Conservation (phyloP, 805 yeast species). For the Zygotorulaspora danielsina region DNA sequence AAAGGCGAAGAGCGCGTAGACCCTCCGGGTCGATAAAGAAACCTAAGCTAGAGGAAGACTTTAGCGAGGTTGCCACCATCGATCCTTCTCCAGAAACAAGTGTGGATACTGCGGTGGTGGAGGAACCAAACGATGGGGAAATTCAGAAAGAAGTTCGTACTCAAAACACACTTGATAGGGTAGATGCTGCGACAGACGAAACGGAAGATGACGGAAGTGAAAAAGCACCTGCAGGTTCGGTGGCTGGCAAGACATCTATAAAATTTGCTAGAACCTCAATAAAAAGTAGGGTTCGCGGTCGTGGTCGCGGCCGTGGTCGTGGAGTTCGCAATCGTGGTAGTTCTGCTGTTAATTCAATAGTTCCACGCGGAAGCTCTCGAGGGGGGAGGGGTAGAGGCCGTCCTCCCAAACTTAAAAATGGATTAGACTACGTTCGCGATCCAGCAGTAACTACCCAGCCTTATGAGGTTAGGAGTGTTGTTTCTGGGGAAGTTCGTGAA, state of each 20-base stretch:
- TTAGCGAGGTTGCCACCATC: slow-evolving; percentile 8
- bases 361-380: slow-evolving; percentile 7
- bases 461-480: slow-evolving; percentile 23
- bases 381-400: slow-evolving; percentile 25
- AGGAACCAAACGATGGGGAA: slow-evolving; percentile 3
- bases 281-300: slow-evolving; percentile 17
- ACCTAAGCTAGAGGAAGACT: slow-evolving; percentile 20
- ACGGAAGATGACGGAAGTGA: background rate
- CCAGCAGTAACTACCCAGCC: slow-evolving; percentile 21
- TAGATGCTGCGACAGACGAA: background rate
- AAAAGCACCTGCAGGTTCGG: background rate
- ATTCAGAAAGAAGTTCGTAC: slow-evolving; percentile 2
- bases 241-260: slow-evolving; percentile 28
- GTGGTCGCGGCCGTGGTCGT: slow-evolving; percentile 18
- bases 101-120: slow-evolving; percentile 1
- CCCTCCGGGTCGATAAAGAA: slow-evolving; percentile 21
- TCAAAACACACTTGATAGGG: slow-evolving; percentile 2
- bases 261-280: slow-evolving; percentile 25
- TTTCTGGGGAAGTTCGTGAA: slow-evolving; percentile 31
- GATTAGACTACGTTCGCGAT: slow-evolving; percentile 23
- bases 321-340: slow-evolving; percentile 16
- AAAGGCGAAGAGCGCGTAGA: slow-evolving; percentile 24
- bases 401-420: slow-evolving; percentile 22
- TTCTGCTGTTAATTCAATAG: background rate
- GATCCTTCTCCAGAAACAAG: slow-evolving; percentile 12